Evolutionary conservation across 495 filamentous ascomycete species (phyloP).

Genomic region (Penicillium turbatum): DNA sequence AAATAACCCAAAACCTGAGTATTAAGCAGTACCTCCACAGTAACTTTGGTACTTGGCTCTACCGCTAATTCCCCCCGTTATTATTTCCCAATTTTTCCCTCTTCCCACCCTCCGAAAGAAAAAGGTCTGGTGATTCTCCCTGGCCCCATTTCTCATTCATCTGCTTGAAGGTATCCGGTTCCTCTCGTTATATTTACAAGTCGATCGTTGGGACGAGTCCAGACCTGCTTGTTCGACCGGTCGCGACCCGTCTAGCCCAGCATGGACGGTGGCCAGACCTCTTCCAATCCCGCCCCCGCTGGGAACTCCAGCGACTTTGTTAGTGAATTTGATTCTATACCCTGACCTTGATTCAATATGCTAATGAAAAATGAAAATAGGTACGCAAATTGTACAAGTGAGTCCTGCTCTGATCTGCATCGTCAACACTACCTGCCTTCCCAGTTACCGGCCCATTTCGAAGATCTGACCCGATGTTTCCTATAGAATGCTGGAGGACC

Average conservation of each 20-base stretch:
- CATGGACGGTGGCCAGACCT: constrained; percentile 53
- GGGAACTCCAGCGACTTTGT: constrained; percentile 79
- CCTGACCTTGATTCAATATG: neutral
- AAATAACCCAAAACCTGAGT: constrained; percentile 13
- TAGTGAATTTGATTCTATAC: constrained; percentile 35
- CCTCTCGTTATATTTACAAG: constrained; percentile 10
- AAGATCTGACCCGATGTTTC: constrained; percentile 4
- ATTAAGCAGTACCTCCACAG: constrained; percentile 21
- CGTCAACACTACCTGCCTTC: neutral
- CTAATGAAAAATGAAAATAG: constrained; percentile 49
- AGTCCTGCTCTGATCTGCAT: constrained; percentile 23
- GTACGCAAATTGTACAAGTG: constrained; percentile 99
- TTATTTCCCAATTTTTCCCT: constrained; percentile 17
- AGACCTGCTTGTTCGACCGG: constrained; percentile 44
- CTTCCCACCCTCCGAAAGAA: constrained; percentile 8
- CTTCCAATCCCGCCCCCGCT: constrained; percentile 47
- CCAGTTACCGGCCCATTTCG: neutral
- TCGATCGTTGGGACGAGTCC: constrained; percentile 18
- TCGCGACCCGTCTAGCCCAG: constrained; percentile 48
- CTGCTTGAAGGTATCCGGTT: constrained; percentile 6
- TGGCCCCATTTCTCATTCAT: constrained; percentile 16
- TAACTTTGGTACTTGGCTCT: constrained; percentile 30
- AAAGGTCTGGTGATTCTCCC: constrained; percentile 14
- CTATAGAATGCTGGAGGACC: constrained; percentile 92
- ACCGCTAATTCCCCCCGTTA: constrained; percentile 17